Evolutionary conservation across 2,329 filamentous ascomycete species (phyloP).

Genomic region (Rhexocercosporidium sp.): DNA sequence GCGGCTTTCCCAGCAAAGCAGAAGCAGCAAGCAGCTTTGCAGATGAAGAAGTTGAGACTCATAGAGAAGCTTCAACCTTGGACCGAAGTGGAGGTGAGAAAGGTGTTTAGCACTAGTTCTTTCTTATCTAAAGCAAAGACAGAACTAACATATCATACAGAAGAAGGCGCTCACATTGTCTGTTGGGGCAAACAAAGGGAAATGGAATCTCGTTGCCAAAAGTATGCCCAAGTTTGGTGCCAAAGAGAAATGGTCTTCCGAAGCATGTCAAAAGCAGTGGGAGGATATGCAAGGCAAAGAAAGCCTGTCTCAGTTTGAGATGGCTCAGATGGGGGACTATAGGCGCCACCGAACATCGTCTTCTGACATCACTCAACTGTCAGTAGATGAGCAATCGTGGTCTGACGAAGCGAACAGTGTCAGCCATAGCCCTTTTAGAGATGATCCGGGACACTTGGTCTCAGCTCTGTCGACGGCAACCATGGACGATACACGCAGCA

Average conservation of each 20-base stretch:
- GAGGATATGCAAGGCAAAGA: conserved; percentile 36
- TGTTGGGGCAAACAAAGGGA: conserved; percentile 40
- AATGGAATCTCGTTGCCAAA: conserved; percentile 42
- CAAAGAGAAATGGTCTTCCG: conserved; percentile 42
- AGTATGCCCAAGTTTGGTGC: conserved; percentile 43
- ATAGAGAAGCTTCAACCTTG: conserved; percentile 38
- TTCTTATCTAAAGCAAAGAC: background rate
- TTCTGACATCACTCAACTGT: conserved; percentile 8
- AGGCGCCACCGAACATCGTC: conserved; percentile 14
- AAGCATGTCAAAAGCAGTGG: conserved; percentile 43
- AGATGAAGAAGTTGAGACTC: conserved; percentile 46
- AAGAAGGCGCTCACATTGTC: conserved; percentile 41
- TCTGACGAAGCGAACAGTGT: conserved; percentile 20
- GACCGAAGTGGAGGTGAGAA: conserved; percentile 12
- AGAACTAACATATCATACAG: conserved; percentile 28
- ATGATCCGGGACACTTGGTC: conserved; percentile 12
- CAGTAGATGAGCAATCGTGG: conserved; percentile 12
- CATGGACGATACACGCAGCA: conserved; percentile 30
- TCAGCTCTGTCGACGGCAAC: conserved; percentile 20
- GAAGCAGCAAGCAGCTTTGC: conserved; percentile 43
- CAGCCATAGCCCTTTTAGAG: conserved; percentile 12
- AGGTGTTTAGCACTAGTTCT: conserved; percentile 12
- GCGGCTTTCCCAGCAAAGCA: conserved; percentile 36
- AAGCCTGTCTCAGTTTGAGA: background rate
- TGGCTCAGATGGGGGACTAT: background rate